Base-by-base conservation (phyloP, 2,329 filamentous ascomycete species). In the Didymella keratinophila region DNA sequence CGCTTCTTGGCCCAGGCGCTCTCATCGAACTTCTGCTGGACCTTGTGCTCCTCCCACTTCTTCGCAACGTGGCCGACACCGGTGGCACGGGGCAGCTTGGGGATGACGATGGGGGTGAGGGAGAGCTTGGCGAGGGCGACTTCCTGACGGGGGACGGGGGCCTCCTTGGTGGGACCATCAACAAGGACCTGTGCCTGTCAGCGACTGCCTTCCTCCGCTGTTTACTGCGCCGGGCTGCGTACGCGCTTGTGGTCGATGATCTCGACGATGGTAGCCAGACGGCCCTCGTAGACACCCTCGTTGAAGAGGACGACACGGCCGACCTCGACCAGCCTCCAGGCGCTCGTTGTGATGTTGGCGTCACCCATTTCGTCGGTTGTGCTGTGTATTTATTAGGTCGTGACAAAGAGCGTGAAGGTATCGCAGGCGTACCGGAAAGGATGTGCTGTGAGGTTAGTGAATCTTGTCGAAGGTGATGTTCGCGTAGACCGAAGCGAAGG, bases 191-290 rank as follows among this genome's bases (percentile, higher is more conserved):
- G 81, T 62, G 37, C 66, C 48, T 65, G 68, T 78, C 63, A 76
- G 73, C 61, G 55, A 61, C 68, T 65, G 65, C 36, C 12, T 56
- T 48, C 36, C 60, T 65, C 58, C 46, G 42, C 66, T 53, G 54
- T 48, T 62, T 45, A 55, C 50, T 53, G 59, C 55, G 60, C 62
- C 58, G 51, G 48, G 18, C 56, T 79, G 92, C 95, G 80, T 96
- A 99, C 95, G 84, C 95, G 93, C 89, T 97, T 97, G 90, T 99
- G 94, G 85, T 99, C 95, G 85, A 99, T 95, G 83, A 99, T 98
- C 89, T 99, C 94, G 83, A 97, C 93, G 78, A 99, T 94, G 77
- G 89, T 85, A 77, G 93, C 96, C 76, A 98, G 88, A 81, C 91
- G 91, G 84, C 93, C 93, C 73, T 85, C 84, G 85, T 84, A 91